Evolutionary conservation across 345 rosid species (phyloP).

Genomic region (Theobroma cacao): DNA sequence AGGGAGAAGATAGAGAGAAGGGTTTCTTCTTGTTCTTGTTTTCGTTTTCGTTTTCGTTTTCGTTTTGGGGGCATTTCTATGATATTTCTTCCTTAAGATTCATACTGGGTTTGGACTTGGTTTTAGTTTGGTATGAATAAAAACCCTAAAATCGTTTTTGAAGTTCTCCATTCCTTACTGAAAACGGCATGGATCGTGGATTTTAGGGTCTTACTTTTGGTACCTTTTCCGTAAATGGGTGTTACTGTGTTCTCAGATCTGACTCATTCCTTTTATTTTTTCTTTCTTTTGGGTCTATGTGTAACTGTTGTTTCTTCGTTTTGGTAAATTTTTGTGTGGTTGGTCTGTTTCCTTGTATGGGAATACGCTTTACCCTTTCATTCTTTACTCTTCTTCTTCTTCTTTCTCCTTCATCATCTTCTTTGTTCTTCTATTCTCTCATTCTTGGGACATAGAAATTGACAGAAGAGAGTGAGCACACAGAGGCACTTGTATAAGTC

Average conservation of each 20-base stretch:
- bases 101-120: neutral
- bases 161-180: neutral
- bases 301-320: neutral
- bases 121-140: neutral
- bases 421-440: neutral
- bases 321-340: neutral
- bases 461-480: conserved; percentile 99
- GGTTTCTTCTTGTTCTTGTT: neutral
- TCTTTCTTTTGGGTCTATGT: neutral
- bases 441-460: conserved; percentile 50
- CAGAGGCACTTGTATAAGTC: conserved; percentile 64
- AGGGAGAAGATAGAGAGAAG: neutral
- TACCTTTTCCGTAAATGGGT: conserved; percentile 36
- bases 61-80: neutral
- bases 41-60: neutral
- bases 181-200: conserved; percentile 17
- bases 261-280: conserved; percentile 29
- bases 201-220: conserved; percentile 18
- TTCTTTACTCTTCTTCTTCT: neutral
- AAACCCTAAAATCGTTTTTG: conserved; percentile 34
- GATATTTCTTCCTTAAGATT: neutral
- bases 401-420: neutral
- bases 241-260: conserved; percentile 46
- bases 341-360: conserved; percentile 19
- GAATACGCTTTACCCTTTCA: conserved; percentile 10